Evolutionary conservation across 345 rosid species (phyloP), one percentile per base, ranked within the genome.

Genomic region (Melaleuca alternifolia): DNA sequence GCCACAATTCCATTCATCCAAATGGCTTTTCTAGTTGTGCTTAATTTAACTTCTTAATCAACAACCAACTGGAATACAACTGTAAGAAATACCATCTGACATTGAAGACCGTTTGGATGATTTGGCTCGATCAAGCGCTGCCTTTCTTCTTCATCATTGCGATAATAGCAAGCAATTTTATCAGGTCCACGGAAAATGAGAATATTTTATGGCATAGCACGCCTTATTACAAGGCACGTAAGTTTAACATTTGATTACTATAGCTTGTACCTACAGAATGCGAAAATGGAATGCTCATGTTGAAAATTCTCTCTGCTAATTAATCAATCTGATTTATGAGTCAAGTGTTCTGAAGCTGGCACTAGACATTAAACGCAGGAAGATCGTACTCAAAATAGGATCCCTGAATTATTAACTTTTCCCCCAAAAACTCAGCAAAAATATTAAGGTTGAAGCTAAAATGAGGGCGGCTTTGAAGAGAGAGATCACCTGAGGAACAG

Each of bases 401-500:
- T 56, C n/a, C 62, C 11, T 11, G 62, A 56, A 24, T 56, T 56
- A 56, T 56, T 11, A 24, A 5, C 10, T 59, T 59, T 59, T 13
- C 71, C 37, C 16, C 28, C 33, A 59, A 59, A 59, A 59, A n/a
- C 37, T 33, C 71, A 59, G 37, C 71, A 6, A 59, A 59, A n/a
- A 59, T 13, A 30, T n/a, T 59, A 33, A 59, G n/a, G n/a, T n/a
- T 59, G 18, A n/a, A 30, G 11, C 50, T 46, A 37, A 30, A 46
- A 18, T 6, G 77, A 51, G 57, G n/a, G 16, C 16, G 20, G 37
- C 50, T 82, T n/a, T 59, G 14, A 59, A n/a, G 71, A 59, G 65
- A 57, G 37, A 59, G 10, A n/a, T 11, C 21, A 94, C 96, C 93
- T 94, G 96, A 9, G 95, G 96, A 61, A 94, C 87, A 0, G 95